phyloP scores from a whole-genome alignment of 805 yeast genomes.

The Lipomyces lipofer region DNA sequence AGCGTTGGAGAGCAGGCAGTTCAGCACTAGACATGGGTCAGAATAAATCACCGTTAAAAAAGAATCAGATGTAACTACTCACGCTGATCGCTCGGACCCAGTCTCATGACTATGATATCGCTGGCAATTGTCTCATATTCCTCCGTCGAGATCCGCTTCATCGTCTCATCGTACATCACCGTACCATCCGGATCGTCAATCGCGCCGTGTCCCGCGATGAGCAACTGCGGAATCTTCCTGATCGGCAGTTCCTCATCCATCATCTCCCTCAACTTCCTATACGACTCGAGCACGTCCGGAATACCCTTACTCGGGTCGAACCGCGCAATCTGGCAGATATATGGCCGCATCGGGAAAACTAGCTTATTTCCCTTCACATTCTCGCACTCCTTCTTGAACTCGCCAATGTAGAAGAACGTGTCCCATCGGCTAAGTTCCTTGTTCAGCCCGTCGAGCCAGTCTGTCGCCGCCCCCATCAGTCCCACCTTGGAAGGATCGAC shows the following conservation, averaged over 20 bases:
- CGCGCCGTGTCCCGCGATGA: constrained; percentile 31
- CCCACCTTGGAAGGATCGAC: constrained; percentile 23
- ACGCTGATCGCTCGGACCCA: constrained; percentile 31
- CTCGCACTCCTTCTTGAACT: constrained; percentile 26
- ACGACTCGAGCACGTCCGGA: constrained; percentile 29
- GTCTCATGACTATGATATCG: constrained; percentile 25
- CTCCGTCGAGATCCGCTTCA: constrained; percentile 13
- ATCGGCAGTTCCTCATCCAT: constrained; percentile 30
- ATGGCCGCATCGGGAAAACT: constrained; percentile 29
- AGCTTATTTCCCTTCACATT: constrained; percentile 27
- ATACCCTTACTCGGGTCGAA: constrained; percentile 32
- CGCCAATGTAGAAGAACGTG: constrained; percentile 26
- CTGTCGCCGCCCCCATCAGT: constrained; percentile 29
- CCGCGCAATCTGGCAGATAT: constrained; percentile 29
- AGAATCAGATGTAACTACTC: no score
- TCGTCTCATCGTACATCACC: constrained; percentile 21
- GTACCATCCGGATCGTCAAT: constrained; percentile 32
- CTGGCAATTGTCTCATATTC: constrained; percentile 21
- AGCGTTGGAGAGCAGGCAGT: constrained; percentile 26
- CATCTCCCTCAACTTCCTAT: constrained; percentile 19
- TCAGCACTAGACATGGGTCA: constrained; percentile 16
- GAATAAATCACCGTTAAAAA: not conserved
- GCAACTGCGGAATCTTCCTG: constrained; percentile 31
- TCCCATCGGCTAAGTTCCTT: constrained; percentile 28
- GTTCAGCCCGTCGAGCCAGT: constrained; percentile 31